These are phyloP conservation scores for Fulvia fulva DNA, from an alignment of 2,329 filamentous ascomycete genomes.

Conservation along the genomic window DNA sequence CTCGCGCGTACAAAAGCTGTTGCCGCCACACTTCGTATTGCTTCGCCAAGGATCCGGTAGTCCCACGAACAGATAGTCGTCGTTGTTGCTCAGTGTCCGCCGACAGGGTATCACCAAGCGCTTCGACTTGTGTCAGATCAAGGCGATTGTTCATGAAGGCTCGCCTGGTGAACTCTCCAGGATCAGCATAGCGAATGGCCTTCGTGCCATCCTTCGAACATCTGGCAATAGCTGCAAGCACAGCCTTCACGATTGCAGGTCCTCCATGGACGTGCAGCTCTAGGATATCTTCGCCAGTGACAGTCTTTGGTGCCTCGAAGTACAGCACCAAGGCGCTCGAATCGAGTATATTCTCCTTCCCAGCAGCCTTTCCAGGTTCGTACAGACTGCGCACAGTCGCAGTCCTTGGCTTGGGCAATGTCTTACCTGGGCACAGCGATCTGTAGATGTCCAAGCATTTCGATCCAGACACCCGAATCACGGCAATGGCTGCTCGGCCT, in stretches of 20 bases:
- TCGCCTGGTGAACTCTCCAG: constrained; percentile 90
- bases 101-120: constrained; percentile 57
- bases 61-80: constrained; percentile 75
- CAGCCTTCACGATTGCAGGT: constrained; percentile 79
- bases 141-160: constrained; percentile 85
- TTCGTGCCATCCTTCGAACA: constrained; percentile 13
- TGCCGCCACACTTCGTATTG: constrained; percentile 82
- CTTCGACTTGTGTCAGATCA: constrained; percentile 77
- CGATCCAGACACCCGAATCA: constrained; percentile 81
- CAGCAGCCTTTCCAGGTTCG: constrained; percentile 46
- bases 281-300: constrained; percentile 87
- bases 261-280: constrained; percentile 96
- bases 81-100: constrained; percentile 89
- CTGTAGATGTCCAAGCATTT: constrained; percentile 67
- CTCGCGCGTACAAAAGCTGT: constrained; percentile 72
- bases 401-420: constrained; percentile 55
- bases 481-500: constrained; percentile 83
- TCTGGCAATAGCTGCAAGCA: constrained; percentile 65
- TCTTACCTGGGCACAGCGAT: constrained; percentile 53
- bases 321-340: constrained; percentile 75
- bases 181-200: constrained; percentile 78
- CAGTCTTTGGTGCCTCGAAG: constrained; percentile 76
- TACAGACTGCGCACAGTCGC: constrained; percentile 74
- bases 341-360: constrained; percentile 58
- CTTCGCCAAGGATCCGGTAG: constrained; percentile 59